Base-by-base conservation (phyloP, 2,329 filamentous ascomycete species). In the Colletotrichum lini region DNA sequence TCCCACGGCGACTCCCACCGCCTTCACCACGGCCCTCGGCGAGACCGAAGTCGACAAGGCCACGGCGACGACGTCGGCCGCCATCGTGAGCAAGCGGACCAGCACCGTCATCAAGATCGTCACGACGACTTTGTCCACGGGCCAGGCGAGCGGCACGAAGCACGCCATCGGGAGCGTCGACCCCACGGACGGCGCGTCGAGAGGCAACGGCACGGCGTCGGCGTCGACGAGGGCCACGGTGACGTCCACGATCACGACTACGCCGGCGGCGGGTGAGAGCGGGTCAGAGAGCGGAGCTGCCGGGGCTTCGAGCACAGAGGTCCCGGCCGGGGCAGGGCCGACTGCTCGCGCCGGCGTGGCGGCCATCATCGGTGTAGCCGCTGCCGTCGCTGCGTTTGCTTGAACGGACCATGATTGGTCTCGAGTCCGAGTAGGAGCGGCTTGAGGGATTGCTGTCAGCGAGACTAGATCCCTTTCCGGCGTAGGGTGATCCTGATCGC, bases 321-420 rank as follows among this genome's bases (percentile, higher is more conserved):
- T 45, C 18, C 42, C 67, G 35, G 67, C 49, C 13, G 67, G 67
- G 57, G 63, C 56, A 44, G 67, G 63, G 23, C 54, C 63, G 42
- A 70, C 67, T 10, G 67, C 63, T 10, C 64, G 67, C 3, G 63
- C 67, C 26, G 67, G 63, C 5, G 21, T 67, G 15, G 67, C 56
- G 42, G 67, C 56, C 12, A 35, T 58, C 4, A 42, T 67, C 5
- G 63, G 67, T 7, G 30, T 70, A 3, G 67, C 56, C 1, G 67
- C 56, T 10, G 67, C 56, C 21, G 49, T 56, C 4, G 21, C n/a
- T 2, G 63, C 35, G 50, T 42, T 70, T 21, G 42, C 42, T 10
- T 70, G 23, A 69, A 23, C 2, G 16, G 9, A 18, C 2, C 9
- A 16, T n/a, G 6, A 7, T 0, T 45, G 15, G 13, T n/a, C 13